These are phyloP conservation scores for Eucalyptus erythrocorys DNA, from an alignment of 345 rosid genomes.

Conservation along the genomic window DNA sequence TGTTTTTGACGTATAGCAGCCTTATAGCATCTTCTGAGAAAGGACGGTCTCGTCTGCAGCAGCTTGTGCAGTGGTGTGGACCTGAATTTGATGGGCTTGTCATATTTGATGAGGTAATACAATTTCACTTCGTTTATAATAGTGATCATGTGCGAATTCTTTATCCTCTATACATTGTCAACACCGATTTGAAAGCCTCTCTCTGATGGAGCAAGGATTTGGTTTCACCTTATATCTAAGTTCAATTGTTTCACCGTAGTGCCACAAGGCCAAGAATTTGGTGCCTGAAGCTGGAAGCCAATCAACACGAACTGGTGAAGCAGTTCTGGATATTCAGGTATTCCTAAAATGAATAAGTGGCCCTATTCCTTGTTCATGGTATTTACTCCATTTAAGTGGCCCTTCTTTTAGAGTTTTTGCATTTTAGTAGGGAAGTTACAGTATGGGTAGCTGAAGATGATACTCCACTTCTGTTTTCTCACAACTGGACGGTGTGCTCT, in stretches of 20 bases:
- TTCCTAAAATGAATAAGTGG: not conserved
- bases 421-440: not conserved
- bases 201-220: not conserved
- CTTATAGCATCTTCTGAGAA: slow-evolving; percentile 99
- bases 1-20: slow-evolving; percentile 91
- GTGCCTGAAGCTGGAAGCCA: slow-evolving; percentile 99
- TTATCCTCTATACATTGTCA: not conserved
- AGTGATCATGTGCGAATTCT: not conserved
- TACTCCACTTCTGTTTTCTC: not conserved
- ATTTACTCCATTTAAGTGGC: not conserved
- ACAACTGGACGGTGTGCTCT: not conserved
- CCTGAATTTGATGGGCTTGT: slow-evolving; percentile 80
- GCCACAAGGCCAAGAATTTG: slow-evolving; percentile 98
- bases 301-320: slow-evolving; percentile 97
- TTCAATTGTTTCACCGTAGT: slow-evolving; percentile 27
- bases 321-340: slow-evolving; percentile 97
- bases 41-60: slow-evolving; percentile 96
- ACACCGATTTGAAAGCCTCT: not conserved
- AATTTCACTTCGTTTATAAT: not conserved
- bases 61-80: slow-evolving; percentile 99
- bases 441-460: not conserved
- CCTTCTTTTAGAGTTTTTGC: not conserved
- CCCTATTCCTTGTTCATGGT: not conserved
- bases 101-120: slow-evolving; percentile 81
- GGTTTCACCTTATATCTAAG: not conserved